Evolutionary conservation across 225 moss, liverwort and hornwort species (phyloP), one percentile per base, ranked within the genome.

Genomic region (Polytrichum commune): DNA sequence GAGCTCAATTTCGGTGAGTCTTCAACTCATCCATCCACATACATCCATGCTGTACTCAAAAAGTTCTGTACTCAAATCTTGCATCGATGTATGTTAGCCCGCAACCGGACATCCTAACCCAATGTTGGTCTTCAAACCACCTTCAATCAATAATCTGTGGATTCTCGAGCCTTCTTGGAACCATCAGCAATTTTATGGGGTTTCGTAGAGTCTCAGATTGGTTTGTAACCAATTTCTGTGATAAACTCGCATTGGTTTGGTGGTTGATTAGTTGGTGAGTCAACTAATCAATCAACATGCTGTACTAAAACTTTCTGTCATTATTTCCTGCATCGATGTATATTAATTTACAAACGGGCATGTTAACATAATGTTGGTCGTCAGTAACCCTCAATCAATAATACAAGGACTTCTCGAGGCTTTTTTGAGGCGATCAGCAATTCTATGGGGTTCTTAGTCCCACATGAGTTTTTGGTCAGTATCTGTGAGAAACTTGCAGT

Each of bases 1-100:
- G 54, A 64, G 46, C 22, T 55, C 6, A 66, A 72, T 46, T 18
- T 19, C 7, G 83, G 87, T 87, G 66, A 74, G 81, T 64, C 30
- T 30, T 30, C 55, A 19, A 19, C 19, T 62, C 66, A 6, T 8
- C 19, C 55, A 56, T 20, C 58, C 9, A 20, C 2, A 23, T 9
- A 58, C 24, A 58, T 32, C 0, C 1, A 32, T 35, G 35, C 35
- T 35, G 9, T 5, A 7, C 58, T 23, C 6, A 58, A 1, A 9
- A 3, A 0, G 22, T n/a, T 58, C n/a, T 58, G 1, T 6, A 58
- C 23, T 6, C 7, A 6, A 58, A 20, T 58, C 20, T 58, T 58
- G 58, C 24, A 20, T 23, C 5, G 58, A 23, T 58, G 6, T 24
- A 23, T 58, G 58, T 58, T 8, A 20, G 7, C 1, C 8, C n/a